Evolutionary conservation across 768 basidiomycete species (phyloP).

Genomic region (Holtermannia corniformis): DNA sequence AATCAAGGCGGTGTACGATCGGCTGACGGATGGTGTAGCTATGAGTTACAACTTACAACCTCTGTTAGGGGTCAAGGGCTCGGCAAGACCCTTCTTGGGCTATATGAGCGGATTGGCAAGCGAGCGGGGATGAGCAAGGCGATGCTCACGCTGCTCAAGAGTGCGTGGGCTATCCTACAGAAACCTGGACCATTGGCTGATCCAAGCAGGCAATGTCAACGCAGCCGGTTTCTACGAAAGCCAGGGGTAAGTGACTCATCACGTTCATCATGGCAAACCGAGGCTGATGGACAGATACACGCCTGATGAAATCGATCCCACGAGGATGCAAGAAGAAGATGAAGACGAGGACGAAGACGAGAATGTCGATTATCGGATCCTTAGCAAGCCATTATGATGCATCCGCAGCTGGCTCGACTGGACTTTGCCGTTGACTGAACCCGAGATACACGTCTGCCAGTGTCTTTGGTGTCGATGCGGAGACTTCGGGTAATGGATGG

Average conservation of each 20-base stretch:
- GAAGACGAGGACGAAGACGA: constrained; percentile 1
- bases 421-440: background rate
- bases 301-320: constrained; percentile 32
- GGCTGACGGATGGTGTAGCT: constrained; percentile 10
- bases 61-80: constrained; percentile 10
- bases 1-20: background rate
- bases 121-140: constrained; percentile 20
- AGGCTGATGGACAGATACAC: constrained; percentile 12
- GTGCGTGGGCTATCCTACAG: constrained; percentile 8
- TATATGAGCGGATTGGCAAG: constrained; percentile 18
- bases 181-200: background rate
- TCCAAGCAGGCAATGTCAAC: constrained; percentile 14
- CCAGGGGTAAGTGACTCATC: constrained; percentile 17
- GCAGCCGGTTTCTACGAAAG: constrained; percentile 22
- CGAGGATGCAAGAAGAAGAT: constrained; percentile 16
- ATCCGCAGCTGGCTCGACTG: background rate
- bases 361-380: background rate
- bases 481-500: background rate
- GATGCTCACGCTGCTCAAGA: constrained; percentile 26
- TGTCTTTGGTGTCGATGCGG: background rate
- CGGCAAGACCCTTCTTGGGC: constrained; percentile 12
- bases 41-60: constrained; percentile 21
- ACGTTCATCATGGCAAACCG: background rate
- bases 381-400: no score
- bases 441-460: background rate